phyloP scores from a whole-genome alignment of 2,329 filamentous ascomycete genomes.

The Magnaporthiopsis rhizophila region DNA sequence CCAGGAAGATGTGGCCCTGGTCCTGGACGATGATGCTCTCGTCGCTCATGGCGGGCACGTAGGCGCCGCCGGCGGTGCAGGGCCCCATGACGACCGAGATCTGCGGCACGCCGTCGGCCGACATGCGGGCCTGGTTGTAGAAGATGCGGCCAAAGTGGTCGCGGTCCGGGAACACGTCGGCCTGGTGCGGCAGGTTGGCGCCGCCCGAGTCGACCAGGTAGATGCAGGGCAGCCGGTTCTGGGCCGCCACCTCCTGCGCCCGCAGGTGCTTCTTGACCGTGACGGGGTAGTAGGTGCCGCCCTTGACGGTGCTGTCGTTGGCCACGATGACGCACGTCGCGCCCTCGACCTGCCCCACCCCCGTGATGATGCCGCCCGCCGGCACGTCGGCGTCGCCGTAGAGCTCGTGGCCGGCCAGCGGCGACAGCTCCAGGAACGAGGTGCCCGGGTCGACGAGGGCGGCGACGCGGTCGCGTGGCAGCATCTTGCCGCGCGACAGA shows the following conservation, averaged over 20 bases:
- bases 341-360: constrained; percentile 82
- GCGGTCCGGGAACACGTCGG: constrained; percentile 89
- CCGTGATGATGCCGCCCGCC: constrained; percentile 85
- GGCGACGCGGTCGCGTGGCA: constrained; percentile 81
- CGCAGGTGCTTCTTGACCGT: constrained; percentile 96
- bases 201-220: constrained; percentile 95
- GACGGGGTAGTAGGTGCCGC: constrained; percentile 92
- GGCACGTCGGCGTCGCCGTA: constrained; percentile 85
- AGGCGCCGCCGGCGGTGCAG: constrained; percentile 91
- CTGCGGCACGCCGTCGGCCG: constrained; percentile 78
- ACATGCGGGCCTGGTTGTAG: constrained; percentile 96
- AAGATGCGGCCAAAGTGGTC: constrained; percentile 97
- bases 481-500: constrained; percentile 82
- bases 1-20: constrained; percentile 96
- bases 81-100: constrained; percentile 95
- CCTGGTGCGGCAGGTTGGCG: constrained; percentile 89
- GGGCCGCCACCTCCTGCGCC: constrained; percentile 81
- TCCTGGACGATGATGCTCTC: constrained; percentile 85
- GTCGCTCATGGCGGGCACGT: constrained; percentile 95
- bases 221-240: constrained; percentile 81
- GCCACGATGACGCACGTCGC: constrained; percentile 89
- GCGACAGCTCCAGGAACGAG: constrained; percentile 85
- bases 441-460: constrained; percentile 83
- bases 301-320: constrained; percentile 96
- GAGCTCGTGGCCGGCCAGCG: constrained; percentile 78